Evolutionary conservation across 1,139 yeast genomes (phyloP).

Genomic region (Saccharomyces hybrid): DNA sequence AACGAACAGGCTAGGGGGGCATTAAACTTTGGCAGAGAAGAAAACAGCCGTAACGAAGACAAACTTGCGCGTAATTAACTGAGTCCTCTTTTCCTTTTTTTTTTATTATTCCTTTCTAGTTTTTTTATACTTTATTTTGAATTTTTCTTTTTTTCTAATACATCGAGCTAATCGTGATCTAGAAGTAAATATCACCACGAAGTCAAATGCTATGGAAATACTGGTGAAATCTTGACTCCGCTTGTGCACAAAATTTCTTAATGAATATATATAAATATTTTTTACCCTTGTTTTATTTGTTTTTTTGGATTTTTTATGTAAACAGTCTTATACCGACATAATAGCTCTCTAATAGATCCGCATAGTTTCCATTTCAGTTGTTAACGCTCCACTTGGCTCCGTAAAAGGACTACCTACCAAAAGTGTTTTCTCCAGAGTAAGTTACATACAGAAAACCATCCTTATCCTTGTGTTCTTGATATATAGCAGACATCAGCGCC

Average conservation of each 20-base stretch:
- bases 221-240: neutral
- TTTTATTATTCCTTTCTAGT: neutral
- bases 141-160: neutral
- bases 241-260: neutral
- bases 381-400: neutral
- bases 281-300: neutral
- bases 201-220: neutral
- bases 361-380: neutral
- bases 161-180: neutral
- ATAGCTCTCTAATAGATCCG: neutral
- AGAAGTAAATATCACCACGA: neutral
- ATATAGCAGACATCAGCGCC: slow-evolving; percentile 87
- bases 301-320: neutral
- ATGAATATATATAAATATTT: neutral
- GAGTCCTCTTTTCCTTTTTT: too few species aligned
- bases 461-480: slow-evolving; percentile 94
- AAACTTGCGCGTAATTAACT: too few species aligned
- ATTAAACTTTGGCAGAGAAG: neutral
- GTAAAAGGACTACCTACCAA: slow-evolving; percentile 37
- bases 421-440: slow-evolving; percentile 81
- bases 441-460: slow-evolving; percentile 94
- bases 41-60: too few species aligned
- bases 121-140: neutral
- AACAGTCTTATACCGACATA: neutral
- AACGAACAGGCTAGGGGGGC: neutral